Conservation (phyloP, 1,284 basidiomycete genomes). For the Boletus sp. region DNA sequence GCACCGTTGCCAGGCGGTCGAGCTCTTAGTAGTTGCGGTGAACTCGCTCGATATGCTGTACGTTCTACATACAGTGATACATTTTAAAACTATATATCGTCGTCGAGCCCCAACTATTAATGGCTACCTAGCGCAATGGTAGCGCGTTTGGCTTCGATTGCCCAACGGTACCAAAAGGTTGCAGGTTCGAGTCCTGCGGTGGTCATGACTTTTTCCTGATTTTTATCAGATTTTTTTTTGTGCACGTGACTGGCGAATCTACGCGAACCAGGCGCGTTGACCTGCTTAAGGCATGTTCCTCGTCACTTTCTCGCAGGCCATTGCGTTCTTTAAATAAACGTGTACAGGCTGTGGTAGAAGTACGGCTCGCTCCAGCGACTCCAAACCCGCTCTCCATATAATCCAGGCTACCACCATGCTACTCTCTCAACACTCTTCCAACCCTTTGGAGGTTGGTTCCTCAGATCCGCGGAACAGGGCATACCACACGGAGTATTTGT, state of each 20-base stretch:
- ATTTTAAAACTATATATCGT: background rate
- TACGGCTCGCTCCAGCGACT: background rate
- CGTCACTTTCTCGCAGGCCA: no score
- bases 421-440: conserved; percentile 74
- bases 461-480: conserved; percentile 53
- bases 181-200: conserved; percentile 88
- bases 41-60: conserved; percentile 79
- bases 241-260: conserved; percentile 15
- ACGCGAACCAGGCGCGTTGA: conserved; percentile 16
- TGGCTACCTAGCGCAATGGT: conserved; percentile 47
- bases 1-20: conserved; percentile 13
- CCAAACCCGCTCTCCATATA: background rate
- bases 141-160: conserved; percentile 86
- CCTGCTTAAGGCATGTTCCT: no score
- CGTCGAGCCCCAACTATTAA: rapidly evolving
- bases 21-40: conserved; percentile 15
- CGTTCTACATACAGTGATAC: conserved; percentile 28
- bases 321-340: no score
- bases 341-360: background rate
- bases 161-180: conserved; percentile 69
- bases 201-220: conserved; percentile 34
- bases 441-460: conserved; percentile 68
- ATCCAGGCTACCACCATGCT: conserved; percentile 31
- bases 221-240: background rate
- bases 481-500: conserved; percentile 41